A percentile compares a stretch with the other conserved stretches of the same genome.
Conservation (phyloP, 306 rosid species). For the Pachyrhizus erosus region DNA sequence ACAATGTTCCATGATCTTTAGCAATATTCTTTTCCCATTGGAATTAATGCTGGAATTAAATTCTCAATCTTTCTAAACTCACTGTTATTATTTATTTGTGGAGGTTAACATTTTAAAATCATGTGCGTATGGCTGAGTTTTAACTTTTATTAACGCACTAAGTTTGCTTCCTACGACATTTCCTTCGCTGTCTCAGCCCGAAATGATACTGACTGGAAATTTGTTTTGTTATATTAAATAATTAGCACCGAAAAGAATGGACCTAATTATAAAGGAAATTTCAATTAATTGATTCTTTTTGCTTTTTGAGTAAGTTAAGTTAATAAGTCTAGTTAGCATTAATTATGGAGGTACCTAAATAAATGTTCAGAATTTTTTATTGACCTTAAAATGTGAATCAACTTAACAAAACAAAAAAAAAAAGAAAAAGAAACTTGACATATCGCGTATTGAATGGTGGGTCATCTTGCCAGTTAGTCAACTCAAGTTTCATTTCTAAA, state of each 20-base stretch:
- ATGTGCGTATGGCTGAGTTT: neutral
- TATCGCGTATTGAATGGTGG: neutral
- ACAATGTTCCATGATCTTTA: constrained; percentile 12
- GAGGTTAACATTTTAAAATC: neutral
- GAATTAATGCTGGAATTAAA: constrained; percentile 40
- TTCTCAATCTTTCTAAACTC: constrained; percentile 14
- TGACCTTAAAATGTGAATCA: neutral
- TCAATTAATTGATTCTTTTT: neutral
- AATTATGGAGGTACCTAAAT: neutral
- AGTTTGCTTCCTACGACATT: neutral
- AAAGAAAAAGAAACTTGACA: neutral
- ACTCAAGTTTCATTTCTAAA: neutral
- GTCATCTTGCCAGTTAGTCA: neutral
- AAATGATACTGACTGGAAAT: neutral
- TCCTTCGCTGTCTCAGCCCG: neutral
- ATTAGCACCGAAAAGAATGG: neutral
- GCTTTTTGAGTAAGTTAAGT: neutral
- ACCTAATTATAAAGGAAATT: neutral
- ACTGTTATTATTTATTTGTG: neutral
- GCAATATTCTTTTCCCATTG: constrained; percentile 9
- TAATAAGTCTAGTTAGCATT: neutral
- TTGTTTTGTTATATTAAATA: too few species aligned
- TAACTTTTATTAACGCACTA: neutral
- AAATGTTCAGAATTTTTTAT: neutral
- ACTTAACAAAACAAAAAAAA: neutral